Conservation (phyloP, 768 basidiomycete species). For the Boletellus ananiceps region DNA sequence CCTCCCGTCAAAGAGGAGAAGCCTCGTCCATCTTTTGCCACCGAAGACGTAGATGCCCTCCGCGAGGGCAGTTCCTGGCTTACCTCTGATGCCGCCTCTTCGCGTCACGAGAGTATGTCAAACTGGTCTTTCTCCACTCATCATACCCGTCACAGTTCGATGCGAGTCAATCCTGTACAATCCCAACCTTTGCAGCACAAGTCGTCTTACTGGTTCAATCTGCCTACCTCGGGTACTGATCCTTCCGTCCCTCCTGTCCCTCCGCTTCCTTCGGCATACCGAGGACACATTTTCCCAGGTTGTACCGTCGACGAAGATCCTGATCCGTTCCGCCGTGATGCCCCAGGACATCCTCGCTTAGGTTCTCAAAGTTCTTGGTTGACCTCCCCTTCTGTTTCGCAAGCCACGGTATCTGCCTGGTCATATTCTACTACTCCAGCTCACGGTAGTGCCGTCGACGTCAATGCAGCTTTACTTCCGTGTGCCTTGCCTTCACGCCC, state of each 20-base stretch:
- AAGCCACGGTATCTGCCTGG: conserved; percentile 59
- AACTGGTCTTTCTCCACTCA: conserved; percentile 73
- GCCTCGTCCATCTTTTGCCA: conserved; percentile 58
- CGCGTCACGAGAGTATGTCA: conserved; percentile 54
- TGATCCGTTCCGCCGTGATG: conserved; percentile 62
- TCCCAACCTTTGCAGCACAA: conserved; percentile 37
- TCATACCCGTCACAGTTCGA: conserved; percentile 37
- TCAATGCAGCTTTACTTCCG: conserved; percentile 39
- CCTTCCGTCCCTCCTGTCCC: conserved; percentile 51
- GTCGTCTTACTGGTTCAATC: conserved; percentile 61
- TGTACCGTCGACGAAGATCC: conserved; percentile 42
- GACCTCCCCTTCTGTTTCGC: conserved; percentile 57
- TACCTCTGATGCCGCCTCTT: conserved; percentile 55
- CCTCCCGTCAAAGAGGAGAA: conserved; percentile 53
- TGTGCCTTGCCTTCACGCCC: conserved; percentile 33
- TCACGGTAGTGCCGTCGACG: conserved; percentile 39
- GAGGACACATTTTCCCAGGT: conserved; percentile 40
- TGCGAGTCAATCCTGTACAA: conserved; percentile 12
- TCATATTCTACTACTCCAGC: conserved; percentile 54
- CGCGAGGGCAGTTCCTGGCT: conserved; percentile 81
- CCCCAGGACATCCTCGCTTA: conserved; percentile 45
- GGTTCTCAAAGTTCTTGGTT: conserved; percentile 74
- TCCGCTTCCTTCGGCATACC: conserved; percentile 55
- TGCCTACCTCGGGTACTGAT: conserved; percentile 38
- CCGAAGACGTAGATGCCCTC: conserved; percentile 68